Percentiles rank a stretch among this genome's conserved stretches.
Evolutionary conservation across 2,329 filamentous ascomycete genomes (phyloP).

Genomic region (Colletotrichum paranaense): DNA sequence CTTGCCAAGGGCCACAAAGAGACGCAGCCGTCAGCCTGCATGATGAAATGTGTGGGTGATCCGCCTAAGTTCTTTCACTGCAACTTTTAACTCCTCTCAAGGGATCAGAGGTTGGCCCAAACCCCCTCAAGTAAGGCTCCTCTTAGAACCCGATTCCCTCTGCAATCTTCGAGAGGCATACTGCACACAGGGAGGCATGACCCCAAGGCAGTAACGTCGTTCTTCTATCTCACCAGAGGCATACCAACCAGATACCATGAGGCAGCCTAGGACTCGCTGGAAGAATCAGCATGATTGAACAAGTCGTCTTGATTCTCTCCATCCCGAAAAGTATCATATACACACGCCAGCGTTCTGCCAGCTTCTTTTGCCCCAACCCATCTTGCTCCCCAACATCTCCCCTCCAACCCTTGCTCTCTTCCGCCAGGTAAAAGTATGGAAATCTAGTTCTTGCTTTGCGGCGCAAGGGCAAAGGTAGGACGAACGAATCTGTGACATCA

Average conservation of each 20-base stretch:
- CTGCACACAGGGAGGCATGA: too few species aligned
- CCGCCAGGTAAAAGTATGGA: not conserved
- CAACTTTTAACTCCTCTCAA: not conserved
- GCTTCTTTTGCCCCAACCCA: not conserved
- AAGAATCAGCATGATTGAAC: not conserved
- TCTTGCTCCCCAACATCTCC: not conserved
- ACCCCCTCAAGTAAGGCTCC: too few species aligned
- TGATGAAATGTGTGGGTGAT: too few species aligned
- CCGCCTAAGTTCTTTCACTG: too few species aligned
- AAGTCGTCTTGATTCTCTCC: conserved; percentile 9
- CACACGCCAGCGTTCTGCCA: conserved; percentile 15
- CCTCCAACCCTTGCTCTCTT: too few species aligned
- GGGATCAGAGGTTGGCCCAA: not conserved
- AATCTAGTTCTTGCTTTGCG: conserved; percentile 67
- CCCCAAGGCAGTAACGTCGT: too few species aligned
- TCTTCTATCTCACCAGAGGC: not conserved
- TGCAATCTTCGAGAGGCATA: too few species aligned
- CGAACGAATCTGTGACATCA: conserved; percentile 74
- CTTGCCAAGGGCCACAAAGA: too few species aligned
- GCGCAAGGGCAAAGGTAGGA: conserved; percentile 81
- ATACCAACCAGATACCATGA: not conserved
- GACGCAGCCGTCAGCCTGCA: too few species aligned
- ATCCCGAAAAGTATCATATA: conserved; percentile 12
- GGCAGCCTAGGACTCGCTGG: not conserved
- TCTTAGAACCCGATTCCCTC: too few species aligned